These are phyloP conservation scores for Ceratocystis colombiana DNA, from an alignment of 2,329 filamentous ascomycete genomes.

Conservation along the genomic window DNA sequence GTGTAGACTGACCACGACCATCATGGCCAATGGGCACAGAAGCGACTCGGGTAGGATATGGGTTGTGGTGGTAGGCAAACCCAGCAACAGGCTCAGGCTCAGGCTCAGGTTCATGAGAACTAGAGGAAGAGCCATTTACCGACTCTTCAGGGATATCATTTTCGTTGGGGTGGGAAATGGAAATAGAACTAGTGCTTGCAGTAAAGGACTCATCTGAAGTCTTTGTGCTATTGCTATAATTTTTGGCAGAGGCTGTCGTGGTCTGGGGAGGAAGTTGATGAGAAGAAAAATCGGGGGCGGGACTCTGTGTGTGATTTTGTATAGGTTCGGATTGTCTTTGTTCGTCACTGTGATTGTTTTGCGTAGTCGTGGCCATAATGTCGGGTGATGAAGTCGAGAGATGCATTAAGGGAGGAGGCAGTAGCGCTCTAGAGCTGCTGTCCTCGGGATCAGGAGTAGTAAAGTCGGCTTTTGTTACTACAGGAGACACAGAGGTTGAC, in stretches of 20 bases:
- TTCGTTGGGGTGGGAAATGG: conserved; percentile 39
- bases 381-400: conserved; percentile 5
- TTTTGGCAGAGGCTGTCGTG: not conserved
- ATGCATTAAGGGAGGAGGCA: not conserved
- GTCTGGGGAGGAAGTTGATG: not conserved
- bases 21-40: conserved; percentile 38
- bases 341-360: not conserved
- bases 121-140: conserved; percentile 37
- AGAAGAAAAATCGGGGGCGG: not conserved
- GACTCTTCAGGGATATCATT: conserved; percentile 38
- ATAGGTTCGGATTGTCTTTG: not conserved
- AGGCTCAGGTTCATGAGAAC: conserved; percentile 39
- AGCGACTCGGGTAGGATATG: conserved; percentile 36
- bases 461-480: not conserved
- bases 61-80: conserved; percentile 55
- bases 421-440: not conserved
- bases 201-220: conserved; percentile 44
- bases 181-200: conserved; percentile 49
- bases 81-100: conserved; percentile 43
- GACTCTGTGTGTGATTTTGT: conserved; percentile 5
- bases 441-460: not conserved
- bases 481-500: not conserved
- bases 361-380: conserved; percentile 1
- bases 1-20: conserved; percentile 40
- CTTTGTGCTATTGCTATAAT: conserved; percentile 24